These are phyloP conservation scores for Colletotrichum musicola DNA, from an alignment of 2,329 filamentous ascomycete species.

Conservation along the genomic window DNA sequence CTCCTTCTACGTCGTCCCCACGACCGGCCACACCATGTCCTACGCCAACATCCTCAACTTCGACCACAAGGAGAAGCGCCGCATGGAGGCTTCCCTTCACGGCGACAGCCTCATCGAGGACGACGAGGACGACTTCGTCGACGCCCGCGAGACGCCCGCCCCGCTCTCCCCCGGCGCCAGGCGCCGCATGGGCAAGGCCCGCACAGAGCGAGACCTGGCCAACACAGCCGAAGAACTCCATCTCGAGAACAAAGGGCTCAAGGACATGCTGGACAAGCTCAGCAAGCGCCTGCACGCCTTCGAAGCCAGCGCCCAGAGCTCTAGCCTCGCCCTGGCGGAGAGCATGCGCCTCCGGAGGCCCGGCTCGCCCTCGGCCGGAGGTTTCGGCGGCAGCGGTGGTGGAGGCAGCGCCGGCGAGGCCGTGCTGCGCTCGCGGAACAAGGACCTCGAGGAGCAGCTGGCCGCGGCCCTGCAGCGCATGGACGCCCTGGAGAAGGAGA, in stretches of 20 bases:
- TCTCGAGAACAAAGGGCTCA: slow-evolving; percentile 88
- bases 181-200: slow-evolving; percentile 55
- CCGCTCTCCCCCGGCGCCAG: slow-evolving; percentile 57
- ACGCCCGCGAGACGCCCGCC: slow-evolving; percentile 78
- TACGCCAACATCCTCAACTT: slow-evolving; percentile 90
- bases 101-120: slow-evolving; percentile 66
- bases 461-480: slow-evolving; percentile 69
- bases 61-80: slow-evolving; percentile 75
- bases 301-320: slow-evolving; percentile 91
- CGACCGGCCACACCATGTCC: slow-evolving; percentile 89
- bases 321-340: slow-evolving; percentile 86
- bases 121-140: slow-evolving; percentile 88
- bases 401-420: slow-evolving; percentile 46
- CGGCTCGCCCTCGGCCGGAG: slow-evolving; percentile 58
- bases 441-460: slow-evolving; percentile 78
- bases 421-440: slow-evolving; percentile 62
- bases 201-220: slow-evolving; percentile 57
- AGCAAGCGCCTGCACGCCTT: slow-evolving; percentile 92
- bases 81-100: slow-evolving; percentile 65
- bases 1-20: slow-evolving; percentile 95
- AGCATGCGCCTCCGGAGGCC: slow-evolving; percentile 76
- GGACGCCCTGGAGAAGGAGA: slow-evolving; percentile 74
- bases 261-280: slow-evolving; percentile 86
- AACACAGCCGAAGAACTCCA: slow-evolving; percentile 90
- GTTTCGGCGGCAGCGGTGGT: neutral